Percentiles rank a stretch among this genome's conserved stretches.
phyloP scores from a whole-genome alignment of 192 early-diverging fungal genomes.

The Borealophlyctis nickersoniae region DNA sequence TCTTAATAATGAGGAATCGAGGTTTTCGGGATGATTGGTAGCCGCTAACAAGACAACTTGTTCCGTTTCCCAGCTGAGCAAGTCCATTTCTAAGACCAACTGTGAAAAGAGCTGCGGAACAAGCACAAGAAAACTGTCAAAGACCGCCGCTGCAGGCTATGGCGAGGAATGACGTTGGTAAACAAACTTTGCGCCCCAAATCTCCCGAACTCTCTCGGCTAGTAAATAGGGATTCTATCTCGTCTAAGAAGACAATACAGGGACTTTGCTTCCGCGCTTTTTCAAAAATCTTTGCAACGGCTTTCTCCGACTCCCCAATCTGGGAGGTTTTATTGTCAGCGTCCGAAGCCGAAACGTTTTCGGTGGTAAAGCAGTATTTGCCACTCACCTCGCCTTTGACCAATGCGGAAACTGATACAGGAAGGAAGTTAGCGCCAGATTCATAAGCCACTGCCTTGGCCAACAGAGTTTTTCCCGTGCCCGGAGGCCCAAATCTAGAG shows the following conservation, averaged over 20 bases:
- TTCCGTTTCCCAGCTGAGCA: conserved; percentile 42
- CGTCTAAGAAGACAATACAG: conserved; percentile 88
- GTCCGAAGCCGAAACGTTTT: too few species aligned
- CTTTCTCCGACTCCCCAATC: conserved; percentile 94
- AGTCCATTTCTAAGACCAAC: conserved; percentile 76
- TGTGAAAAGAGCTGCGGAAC: conserved; percentile 61
- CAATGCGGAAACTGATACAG: conserved; percentile 75
- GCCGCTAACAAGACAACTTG: conserved; percentile 78
- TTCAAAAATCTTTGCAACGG: conserved; percentile 70
- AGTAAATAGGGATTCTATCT: conserved; percentile 88
- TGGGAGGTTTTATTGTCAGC: too few species aligned
- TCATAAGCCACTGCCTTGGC: conserved; percentile 82
- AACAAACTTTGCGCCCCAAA: conserved; percentile 63
- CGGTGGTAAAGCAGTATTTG: too few species aligned
- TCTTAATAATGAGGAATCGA: conserved; percentile 74
- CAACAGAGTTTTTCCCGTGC: conserved; percentile 90
- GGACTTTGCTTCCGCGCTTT: conserved; percentile 68
- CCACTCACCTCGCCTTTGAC: conserved; percentile 79
- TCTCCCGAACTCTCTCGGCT: conserved; percentile 63
- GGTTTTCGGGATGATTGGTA: conserved; percentile 74
- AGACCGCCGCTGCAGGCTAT: too few species aligned
- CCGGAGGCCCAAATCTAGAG: conserved; percentile 72
- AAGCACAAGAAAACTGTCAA: too few species aligned
- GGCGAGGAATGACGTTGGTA: conserved; percentile 51
- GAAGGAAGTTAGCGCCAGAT: conserved; percentile 74